Base-by-base conservation (phyloP, 2,329 filamentous ascomycete genomes). In the Microsporum ferrugineum region DNA sequence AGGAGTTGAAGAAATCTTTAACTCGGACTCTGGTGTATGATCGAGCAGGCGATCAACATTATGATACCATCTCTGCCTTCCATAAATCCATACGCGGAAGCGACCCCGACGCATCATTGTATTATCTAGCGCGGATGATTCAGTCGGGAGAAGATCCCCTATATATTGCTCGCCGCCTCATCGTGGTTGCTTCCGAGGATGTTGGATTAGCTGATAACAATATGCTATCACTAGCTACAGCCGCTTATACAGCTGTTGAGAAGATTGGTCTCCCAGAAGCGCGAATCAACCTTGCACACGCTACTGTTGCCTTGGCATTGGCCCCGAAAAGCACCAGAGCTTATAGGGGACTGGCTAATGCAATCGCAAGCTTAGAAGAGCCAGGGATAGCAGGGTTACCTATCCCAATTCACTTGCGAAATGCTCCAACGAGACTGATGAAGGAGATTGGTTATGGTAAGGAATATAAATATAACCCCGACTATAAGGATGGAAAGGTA, bases 21-120 rank as follows among this genome's bases (percentile, higher is more conserved):
- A 97, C 92, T 1, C 91, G 91, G 71, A 97, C 92, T 0, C 79
- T 97, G 1, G 91, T 97, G 12, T 97, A 97, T 75, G 94, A 99
- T 73, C 85, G 94, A 60, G 89, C 88, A 0, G 92, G 94, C 59
- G 94, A 99, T 74, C 90, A 96, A 72, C 94, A 97, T 76, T 99
- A 97, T 77, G 92, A 99, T 71, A 94, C 89, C 59, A 97, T 99
- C 69, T 95, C 89, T 0, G 94, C 94, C 34, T 94, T 97, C 68
- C 94, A 97, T 80, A 99, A 99, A 70, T 91, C 91, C 1, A 86
- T 97, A 7, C 88, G 94, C 53, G 94, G 94, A 45, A 88, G 85
- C 60, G 87, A 96, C 69, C 75, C 92, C 0, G 88, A 97, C 72
- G 94, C 92, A 0, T 83, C 92, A 0, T 81, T 99, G 1, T 99